phyloP scores from a whole-genome alignment of 208 protist species.

The Porcisia hertigi region DNA sequence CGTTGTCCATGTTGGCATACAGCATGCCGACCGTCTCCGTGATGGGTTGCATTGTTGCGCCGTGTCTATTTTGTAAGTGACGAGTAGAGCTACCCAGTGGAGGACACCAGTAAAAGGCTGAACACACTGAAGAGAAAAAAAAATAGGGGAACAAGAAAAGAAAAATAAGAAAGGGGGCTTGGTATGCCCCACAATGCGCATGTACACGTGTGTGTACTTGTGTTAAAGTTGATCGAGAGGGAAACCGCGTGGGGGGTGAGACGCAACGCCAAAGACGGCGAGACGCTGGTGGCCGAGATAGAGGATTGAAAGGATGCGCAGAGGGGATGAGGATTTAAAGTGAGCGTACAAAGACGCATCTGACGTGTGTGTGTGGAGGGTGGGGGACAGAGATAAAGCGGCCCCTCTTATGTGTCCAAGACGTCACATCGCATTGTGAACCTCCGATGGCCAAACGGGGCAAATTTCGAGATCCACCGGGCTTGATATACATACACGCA shows the following conservation, averaged over 20 bases:
- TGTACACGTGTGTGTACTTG: background rate
- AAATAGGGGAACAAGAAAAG: background rate
- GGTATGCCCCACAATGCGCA: background rate
- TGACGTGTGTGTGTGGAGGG: background rate
- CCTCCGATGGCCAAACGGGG: background rate
- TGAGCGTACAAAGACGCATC: background rate
- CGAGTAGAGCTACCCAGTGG: background rate
- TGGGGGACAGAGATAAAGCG: background rate
- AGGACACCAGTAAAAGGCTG: background rate
- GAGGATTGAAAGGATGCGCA: background rate
- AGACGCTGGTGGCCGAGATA: background rate
- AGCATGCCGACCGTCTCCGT: slow-evolving; percentile 28
- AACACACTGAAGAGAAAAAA: background rate
- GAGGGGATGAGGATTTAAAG: background rate
- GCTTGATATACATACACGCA: background rate
- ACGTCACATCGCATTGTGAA: background rate
- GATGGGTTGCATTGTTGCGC: slow-evolving; percentile 1
- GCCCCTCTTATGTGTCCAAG: background rate
- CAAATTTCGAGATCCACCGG: background rate
- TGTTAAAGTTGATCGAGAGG: background rate
- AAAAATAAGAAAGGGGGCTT: background rate
- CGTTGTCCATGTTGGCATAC: slow-evolving; percentile 38
- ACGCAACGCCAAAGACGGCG: background rate
- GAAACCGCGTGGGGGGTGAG: background rate
- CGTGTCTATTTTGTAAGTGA: background rate